phyloP scores from a whole-genome alignment of 139 green algal genomes.

The Chlorella sorokiniana region DNA sequence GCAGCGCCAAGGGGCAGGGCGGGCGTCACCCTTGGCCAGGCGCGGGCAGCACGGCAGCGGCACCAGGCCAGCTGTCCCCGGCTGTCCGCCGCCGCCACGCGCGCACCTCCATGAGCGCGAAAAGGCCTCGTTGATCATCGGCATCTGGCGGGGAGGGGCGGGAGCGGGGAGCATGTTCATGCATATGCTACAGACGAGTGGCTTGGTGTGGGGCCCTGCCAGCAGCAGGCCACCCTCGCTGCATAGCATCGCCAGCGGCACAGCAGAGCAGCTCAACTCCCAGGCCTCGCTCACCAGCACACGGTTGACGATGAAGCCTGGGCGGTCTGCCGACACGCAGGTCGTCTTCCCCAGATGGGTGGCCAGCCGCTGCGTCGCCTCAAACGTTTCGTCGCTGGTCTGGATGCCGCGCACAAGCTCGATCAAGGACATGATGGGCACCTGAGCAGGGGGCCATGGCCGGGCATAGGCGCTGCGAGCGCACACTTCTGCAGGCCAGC shows the following conservation, averaged over 20 bases:
- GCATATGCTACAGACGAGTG: too few relatives aligned
- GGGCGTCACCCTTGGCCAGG: neutral
- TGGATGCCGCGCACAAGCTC: conserved; percentile 85
- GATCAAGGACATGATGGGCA: conserved; percentile 84
- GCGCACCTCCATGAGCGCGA: conserved; percentile 73
- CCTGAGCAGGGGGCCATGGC: conserved; percentile 54
- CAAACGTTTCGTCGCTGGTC: conserved; percentile 68
- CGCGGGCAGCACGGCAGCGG: neutral
- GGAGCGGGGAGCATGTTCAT: too few relatives aligned
- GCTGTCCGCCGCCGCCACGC: neutral
- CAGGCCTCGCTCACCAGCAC: conserved; percentile 56
- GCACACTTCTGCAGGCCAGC: neutral
- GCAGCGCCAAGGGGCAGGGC: neutral
- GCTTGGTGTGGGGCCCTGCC: too few relatives aligned
- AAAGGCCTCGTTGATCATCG: conserved; percentile 97
- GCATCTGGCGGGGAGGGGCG: too few relatives aligned
- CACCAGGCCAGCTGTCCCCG: neutral
- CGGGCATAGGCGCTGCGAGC: neutral
- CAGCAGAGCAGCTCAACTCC: neutral
- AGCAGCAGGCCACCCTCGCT: too few relatives aligned
- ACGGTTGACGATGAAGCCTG: conserved; percentile 95
- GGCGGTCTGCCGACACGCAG: conserved; percentile 55
- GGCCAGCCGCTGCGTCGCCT: conserved; percentile 61
- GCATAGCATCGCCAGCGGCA: too few relatives aligned
- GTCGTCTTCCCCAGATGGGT: conserved; percentile 81